Base-by-base conservation (phyloP, 2,329 filamentous ascomycete genomes). In the Alternaria sp. region DNA sequence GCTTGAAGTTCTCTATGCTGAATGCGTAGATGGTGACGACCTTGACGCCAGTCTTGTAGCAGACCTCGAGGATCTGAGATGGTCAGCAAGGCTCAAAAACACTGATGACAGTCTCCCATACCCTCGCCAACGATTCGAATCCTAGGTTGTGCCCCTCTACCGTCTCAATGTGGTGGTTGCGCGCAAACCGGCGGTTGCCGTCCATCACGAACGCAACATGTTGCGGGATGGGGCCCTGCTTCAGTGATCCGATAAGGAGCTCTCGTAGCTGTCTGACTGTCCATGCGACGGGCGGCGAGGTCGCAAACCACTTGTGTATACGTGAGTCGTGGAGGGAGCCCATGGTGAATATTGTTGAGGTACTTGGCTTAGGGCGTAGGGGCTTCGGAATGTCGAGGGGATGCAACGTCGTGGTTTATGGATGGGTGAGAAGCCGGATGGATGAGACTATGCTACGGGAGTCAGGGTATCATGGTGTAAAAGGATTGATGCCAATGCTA, bases 141-240 rank as follows among this genome's bases (percentile, higher is more conserved):
- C 96, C 96, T 72, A 97, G 84, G 78, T 97, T 94, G 79, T 99
- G 96, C 23, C 96, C 96, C 81, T 99, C 95, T 32, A 98, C 90
- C 0, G 94, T 97, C 83, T 99, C 96, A 78, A 99, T 97, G 68
- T 95, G 90, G 82, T 96, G 93, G 67, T 87, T 91, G 65, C 92
- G 88, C 13, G 96, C 96, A 83, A 96, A 99, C 49, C 96, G 91
- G 74, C 96, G 86, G 82, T 99, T 99, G 59, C 96, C 96, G 79
- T 99, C 96, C 96, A 99, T 99, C 72, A 97, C 95, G 77, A 99
- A 99, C n/a, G 96, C 96, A 64, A 99, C 89, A 88, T 99, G 96
- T 75, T 93, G 90, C 10, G 96, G 96, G 59, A 99, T 91, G 2
- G 93, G 93, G 0, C 96, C 96, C 81, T 97, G 95, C 76, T 90